Evolutionary conservation across 1,139 yeast species (phyloP), one percentile per base, ranked within the genome.

Genomic region (Yamadazyma conglobata): DNA sequence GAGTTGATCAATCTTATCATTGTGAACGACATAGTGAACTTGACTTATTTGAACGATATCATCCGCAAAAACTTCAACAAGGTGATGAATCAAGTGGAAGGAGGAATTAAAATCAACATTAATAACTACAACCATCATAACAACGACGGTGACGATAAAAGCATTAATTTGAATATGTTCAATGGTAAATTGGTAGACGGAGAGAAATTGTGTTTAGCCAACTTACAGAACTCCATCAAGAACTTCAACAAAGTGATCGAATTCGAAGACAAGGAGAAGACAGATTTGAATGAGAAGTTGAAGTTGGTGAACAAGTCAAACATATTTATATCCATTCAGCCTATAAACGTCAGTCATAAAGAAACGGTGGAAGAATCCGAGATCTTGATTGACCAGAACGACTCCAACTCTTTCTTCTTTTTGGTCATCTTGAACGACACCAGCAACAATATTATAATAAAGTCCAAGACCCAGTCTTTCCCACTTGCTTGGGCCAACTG

Each of bases 21-120:
- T 24, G 81, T 86, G 32, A 93, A 88, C 52, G 98, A 91, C 55
- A 69, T 89, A 59, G 75, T 55, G 32, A 88, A 91, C 45, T 75
- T 81, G 52, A 65, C 76, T 16, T 70, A 77, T 40, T 68, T 89
- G 45, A 84, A 83, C 40, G 65, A 70, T 32, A 64, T 79, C 40
- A 78, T 86, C 11, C 73, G 76, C 42, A 65, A 70, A 29, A 85
- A 81, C 43, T 91, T 91, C 56, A 79, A 78, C 47, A 70, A 72
- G 34, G 96, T 87, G n/a, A 79, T 88, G 81, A 73, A 73, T 41
- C 96, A 89, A 56, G 96, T 89, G 10, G 96, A 89, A 53, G 96
- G 96, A 21, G 89, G 87, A 9, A 87, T 81, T 27, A 66, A 73
- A 32, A 73, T 79, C 10, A 65, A 67, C 38, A 76, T 79, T 6